Evolutionary conservation across 306 rosid species (phyloP).

Genomic region (Lagenaria siceraria): DNA sequence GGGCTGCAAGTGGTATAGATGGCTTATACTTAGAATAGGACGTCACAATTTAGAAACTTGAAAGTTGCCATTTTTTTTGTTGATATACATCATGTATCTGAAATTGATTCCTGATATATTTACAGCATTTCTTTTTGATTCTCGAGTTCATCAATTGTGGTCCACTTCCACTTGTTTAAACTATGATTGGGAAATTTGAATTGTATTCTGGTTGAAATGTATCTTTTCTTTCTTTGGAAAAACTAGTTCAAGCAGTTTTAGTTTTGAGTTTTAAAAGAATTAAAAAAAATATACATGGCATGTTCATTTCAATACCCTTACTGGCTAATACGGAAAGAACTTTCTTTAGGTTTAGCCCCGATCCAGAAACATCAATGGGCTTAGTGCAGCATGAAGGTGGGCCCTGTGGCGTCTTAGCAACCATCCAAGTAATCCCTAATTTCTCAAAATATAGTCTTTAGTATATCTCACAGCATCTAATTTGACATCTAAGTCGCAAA

Average conservation of each 20-base stretch:
- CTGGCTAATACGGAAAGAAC: slow-evolving; percentile 24
- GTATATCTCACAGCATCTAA: background rate
- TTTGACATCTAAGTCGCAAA: slow-evolving; percentile 5
- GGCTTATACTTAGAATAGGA: background rate
- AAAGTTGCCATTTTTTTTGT: background rate
- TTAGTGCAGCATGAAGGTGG: slow-evolving; percentile 99
- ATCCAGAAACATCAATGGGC: slow-evolving; percentile 87
- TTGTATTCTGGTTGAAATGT: background rate
- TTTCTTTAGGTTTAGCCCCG: slow-evolving; percentile 62
- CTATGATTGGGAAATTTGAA: background rate
- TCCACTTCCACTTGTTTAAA: background rate
- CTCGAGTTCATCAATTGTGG: background rate
- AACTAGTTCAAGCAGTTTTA: background rate
- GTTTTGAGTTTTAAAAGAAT: background rate
- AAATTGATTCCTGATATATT: background rate
- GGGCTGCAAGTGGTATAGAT: background rate
- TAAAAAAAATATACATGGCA: background rate
- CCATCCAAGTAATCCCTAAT: slow-evolving; percentile 68
- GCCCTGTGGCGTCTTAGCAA: slow-evolving; percentile 98
- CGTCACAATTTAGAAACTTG: background rate
- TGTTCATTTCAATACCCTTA: slow-evolving; percentile 14
- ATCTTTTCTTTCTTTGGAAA: background rate
- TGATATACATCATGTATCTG: background rate
- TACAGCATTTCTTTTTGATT: background rate
- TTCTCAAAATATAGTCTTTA: slow-evolving; percentile 16